Percentiles rank a stretch among this genome's conserved stretches.
Evolutionary conservation across 495 filamentous ascomycete species (phyloP).

Genomic region (Neurospora tetrasperma): DNA sequence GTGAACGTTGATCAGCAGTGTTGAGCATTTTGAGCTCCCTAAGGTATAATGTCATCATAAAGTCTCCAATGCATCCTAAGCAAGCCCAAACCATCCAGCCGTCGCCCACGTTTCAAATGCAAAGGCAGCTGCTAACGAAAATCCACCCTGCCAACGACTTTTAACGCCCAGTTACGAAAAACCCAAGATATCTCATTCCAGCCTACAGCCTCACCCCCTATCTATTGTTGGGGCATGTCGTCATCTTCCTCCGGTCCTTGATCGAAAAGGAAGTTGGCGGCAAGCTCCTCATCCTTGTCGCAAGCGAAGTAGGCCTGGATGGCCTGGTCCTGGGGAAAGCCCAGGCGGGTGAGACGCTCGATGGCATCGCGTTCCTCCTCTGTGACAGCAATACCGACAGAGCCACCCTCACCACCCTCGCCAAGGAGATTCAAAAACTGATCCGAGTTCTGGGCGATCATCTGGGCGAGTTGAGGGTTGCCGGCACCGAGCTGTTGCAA

Average conservation of each 20-base stretch:
- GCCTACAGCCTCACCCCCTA: conserved; percentile 3
- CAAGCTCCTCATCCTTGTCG: conserved; percentile 97
- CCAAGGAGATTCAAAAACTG: conserved; percentile 82
- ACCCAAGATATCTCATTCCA: neutral
- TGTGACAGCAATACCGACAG: conserved; percentile 81
- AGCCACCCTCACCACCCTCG: conserved; percentile 69
- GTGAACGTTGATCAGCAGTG: neutral
- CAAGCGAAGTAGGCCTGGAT: conserved; percentile 99
- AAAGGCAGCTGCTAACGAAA: neutral
- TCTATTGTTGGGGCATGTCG: conserved; percentile 22
- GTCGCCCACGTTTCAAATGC: neutral
- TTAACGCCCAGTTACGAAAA: neutral
- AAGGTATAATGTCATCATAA: neutral
- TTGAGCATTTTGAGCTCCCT: neutral
- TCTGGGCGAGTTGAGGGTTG: conserved; percentile 83
- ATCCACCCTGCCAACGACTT: neutral
- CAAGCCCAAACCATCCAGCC: conserved; percentile 4
- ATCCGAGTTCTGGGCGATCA: conserved; percentile 84
- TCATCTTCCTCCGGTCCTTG: conserved; percentile 78
- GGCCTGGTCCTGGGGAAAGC: conserved; percentile 84
- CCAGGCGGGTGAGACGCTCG: conserved; percentile 81
- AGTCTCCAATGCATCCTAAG: neutral
- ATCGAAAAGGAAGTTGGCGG: conserved; percentile 96
- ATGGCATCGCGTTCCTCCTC: conserved; percentile 95
- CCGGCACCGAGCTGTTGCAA: conserved; percentile 91